These are phyloP conservation scores for Trifolium subterraneum DNA, from an alignment of 306 rosid genomes.

Conservation along the genomic window DNA sequence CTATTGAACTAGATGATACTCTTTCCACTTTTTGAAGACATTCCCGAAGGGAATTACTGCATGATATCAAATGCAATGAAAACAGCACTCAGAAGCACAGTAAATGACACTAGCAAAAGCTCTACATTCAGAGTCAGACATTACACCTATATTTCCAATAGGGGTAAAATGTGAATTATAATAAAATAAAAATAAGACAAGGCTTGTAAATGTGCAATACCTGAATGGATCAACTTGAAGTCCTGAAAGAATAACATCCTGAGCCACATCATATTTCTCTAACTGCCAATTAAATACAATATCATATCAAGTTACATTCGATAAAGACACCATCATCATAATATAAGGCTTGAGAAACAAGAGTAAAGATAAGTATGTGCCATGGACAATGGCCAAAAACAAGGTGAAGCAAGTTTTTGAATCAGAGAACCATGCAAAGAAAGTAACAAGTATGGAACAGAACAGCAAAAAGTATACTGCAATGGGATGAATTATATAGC, in stretches of 20 bases:
- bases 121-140: constrained; percentile 31
- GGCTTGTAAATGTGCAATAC: constrained; percentile 50
- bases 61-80: constrained; percentile 51
- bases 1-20: constrained; percentile 46
- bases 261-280: constrained; percentile 83
- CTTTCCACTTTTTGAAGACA: constrained; percentile 75
- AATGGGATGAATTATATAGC: constrained; percentile 10
- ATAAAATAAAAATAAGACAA: background rate
- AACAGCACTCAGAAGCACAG: constrained; percentile 30
- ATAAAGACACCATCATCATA: constrained; percentile 27
- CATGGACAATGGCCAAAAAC: constrained; percentile 30
- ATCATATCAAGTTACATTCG: constrained; percentile 22
- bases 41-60: constrained; percentile 71
- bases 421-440: constrained; percentile 8
- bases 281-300: constrained; percentile 62
- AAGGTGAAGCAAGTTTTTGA: constrained; percentile 20
- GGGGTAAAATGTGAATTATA: constrained; percentile 7
- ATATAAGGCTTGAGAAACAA: constrained; percentile 32
- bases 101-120: constrained; percentile 35
- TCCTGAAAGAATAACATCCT: constrained; percentile 87
- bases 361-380: constrained; percentile 5
- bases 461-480: background rate
- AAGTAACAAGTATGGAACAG: background rate
- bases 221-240: constrained; percentile 88
- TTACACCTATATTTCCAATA: constrained; percentile 28